A percentile compares a stretch with the other conserved stretches of the same genome.
These are phyloP conservation scores for Ceratobasidium sp. DNA, from an alignment of 1,284 basidiomycete species.

Conservation along the genomic window DNA sequence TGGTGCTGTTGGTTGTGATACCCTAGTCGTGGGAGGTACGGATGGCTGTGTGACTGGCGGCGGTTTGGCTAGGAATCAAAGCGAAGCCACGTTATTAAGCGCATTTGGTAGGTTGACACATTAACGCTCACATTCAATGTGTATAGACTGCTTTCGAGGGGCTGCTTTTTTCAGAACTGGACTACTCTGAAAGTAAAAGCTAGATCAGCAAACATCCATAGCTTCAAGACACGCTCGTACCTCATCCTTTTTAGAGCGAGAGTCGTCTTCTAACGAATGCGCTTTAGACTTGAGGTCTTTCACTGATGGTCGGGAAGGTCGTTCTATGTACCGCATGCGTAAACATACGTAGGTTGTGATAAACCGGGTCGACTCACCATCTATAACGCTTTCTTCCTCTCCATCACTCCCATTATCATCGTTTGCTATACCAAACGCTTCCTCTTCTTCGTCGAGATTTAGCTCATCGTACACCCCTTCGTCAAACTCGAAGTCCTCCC, in stretches of 20 bases:
- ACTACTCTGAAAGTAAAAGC: slow-evolving; percentile 55
- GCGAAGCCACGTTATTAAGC: not conserved
- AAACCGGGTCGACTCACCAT: slow-evolving; percentile 61
- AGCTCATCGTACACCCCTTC: slow-evolving; percentile 99
- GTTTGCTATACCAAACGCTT: slow-evolving; percentile 82
- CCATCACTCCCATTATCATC: slow-evolving; percentile 80
- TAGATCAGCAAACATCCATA: not conserved
- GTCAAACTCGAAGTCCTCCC: slow-evolving; percentile 97
- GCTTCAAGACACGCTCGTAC: slow-evolving; percentile 26
- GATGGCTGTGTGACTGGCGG: slow-evolving; percentile 71
- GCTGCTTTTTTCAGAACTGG: slow-evolving; percentile 80
- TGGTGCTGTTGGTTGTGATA: slow-evolving; percentile 81
- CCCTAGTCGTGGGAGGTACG: slow-evolving; percentile 79
- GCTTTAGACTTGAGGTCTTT: slow-evolving; percentile 61
- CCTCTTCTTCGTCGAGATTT: slow-evolving; percentile 94
- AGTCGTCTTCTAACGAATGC: slow-evolving; percentile 62
- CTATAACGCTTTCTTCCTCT: slow-evolving; percentile 64
- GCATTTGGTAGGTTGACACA: not conserved
- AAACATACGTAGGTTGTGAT: not conserved
- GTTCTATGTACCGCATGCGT: slow-evolving; percentile 56
- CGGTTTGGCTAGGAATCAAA: slow-evolving; percentile 41
- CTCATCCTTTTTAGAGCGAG: slow-evolving; percentile 46
- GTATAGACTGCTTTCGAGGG: slow-evolving; percentile 60
- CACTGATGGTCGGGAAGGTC: slow-evolving; percentile 68
- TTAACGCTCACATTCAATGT: slow-evolving; percentile 57